A percentile compares a stretch with the other conserved stretches of the same genome.
phyloP scores from a whole-genome alignment of 2,329 filamentous ascomycete species.

The Coniochaeta sp. region DNA sequence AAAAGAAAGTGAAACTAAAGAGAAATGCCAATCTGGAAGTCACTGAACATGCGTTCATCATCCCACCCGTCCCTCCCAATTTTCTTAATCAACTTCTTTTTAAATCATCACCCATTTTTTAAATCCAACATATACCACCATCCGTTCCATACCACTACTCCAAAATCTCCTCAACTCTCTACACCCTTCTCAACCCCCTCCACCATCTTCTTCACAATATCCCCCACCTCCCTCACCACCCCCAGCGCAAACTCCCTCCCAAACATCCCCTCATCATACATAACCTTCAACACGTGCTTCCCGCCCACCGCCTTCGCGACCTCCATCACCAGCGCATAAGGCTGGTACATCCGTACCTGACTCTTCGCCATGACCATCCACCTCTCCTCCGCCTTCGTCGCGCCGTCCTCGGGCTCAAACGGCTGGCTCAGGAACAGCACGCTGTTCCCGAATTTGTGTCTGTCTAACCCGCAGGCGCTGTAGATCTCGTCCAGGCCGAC shows the following conservation, averaged over 20 bases:
- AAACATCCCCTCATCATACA: slow-evolving; percentile 10
- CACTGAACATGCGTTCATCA: too few relatives aligned
- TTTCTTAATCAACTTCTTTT: too few relatives aligned
- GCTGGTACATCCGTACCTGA: slow-evolving; percentile 12
- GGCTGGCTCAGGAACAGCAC: slow-evolving; percentile 7
- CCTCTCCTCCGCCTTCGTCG: slow-evolving; percentile 6
- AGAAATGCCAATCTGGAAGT: too few relatives aligned
- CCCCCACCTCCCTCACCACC: slow-evolving; percentile 4
- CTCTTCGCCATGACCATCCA: slow-evolving; percentile 14
- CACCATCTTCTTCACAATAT: slow-evolving; percentile 5
- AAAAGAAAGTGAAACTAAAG: too few relatives aligned
- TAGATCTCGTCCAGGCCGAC: slow-evolving; percentile 8
- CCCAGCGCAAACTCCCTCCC: not conserved
- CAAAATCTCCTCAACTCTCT: not conserved
- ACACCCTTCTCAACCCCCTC: not conserved
- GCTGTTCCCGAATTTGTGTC: not conserved
- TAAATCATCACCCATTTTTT: too few relatives aligned
- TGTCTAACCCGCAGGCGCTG: not conserved
- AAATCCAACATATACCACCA: too few relatives aligned
- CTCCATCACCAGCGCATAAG: slow-evolving; percentile 12
- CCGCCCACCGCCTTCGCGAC: slow-evolving; percentile 8
- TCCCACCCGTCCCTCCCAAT: too few relatives aligned
- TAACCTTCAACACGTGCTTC: slow-evolving; percentile 10
- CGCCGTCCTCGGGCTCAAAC: slow-evolving; percentile 5
- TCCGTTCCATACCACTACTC: not conserved